Evolutionary conservation across 805 yeast genomes (phyloP).

Genomic region (Saccharomycopsis fermentans): DNA sequence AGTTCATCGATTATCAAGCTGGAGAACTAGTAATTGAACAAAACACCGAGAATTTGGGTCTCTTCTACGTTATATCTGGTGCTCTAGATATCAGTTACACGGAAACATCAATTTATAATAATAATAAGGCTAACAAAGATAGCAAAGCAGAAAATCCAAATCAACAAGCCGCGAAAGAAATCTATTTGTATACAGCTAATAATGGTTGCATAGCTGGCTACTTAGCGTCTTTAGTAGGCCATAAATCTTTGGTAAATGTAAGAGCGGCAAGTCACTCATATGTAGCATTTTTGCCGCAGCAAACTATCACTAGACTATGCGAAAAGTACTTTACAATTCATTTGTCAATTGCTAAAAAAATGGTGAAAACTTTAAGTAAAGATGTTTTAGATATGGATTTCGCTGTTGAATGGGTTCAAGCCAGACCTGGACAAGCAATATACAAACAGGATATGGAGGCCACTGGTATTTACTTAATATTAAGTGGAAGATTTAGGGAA

Average conservation of each 20-base stretch:
- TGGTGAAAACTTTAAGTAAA: conserved; percentile 57
- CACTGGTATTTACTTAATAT: conserved; percentile 79
- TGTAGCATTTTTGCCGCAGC: conserved; percentile 61
- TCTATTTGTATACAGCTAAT: conserved; percentile 43
- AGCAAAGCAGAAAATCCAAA: conserved; percentile 22
- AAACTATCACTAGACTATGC: conserved; percentile 50
- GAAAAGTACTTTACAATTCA: conserved; percentile 72
- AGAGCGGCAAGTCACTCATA: conserved; percentile 51
- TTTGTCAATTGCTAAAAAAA: conserved; percentile 63
- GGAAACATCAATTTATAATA: conserved; percentile 23
- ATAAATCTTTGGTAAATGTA: conserved; percentile 65
- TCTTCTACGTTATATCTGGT: conserved; percentile 77
- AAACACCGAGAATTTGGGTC: conserved; percentile 58
- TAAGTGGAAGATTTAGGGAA: conserved; percentile 81
- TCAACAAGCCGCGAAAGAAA: conserved; percentile 19
- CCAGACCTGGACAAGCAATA: conserved; percentile 74
- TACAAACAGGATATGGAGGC: conserved; percentile 80
- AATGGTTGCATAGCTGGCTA: conserved; percentile 87
- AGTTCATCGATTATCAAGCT: conserved; percentile 41
- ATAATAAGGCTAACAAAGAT: conserved; percentile 22
- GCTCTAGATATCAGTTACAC: conserved; percentile 48
- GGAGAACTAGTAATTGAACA: conserved; percentile 53
- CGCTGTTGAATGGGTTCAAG: conserved; percentile 91
- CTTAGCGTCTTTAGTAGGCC: conserved; percentile 68
- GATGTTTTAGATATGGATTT: conserved; percentile 71